Evolutionary conservation across 179 eudicot genomes (phyloP), one percentile per base, ranked within the genome.

Genomic region (Beta lomatogona): DNA sequence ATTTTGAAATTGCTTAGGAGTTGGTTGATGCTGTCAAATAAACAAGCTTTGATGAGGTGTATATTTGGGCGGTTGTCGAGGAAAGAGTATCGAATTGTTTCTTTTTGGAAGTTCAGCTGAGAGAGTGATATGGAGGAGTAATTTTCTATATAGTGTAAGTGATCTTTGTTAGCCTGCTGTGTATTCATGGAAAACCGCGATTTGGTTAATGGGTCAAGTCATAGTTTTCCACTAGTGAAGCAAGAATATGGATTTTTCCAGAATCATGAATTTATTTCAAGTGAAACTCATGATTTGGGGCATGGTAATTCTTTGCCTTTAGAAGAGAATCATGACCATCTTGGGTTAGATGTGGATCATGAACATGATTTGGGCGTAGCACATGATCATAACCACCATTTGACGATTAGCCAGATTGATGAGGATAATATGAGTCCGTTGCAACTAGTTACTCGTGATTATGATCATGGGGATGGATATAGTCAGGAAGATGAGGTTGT

Each of bases 371-470:
- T 81, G 68, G 79, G 79, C 52, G 53, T 81, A 74, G 72, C 76
- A n/a, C 79, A 81, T 78, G 82, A 59, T 9, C 84, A 73, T 25
- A 75, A 61, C 77, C 87, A 85, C 46, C 80, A 75, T 44, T 75
- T 82, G 80, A 82, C 87, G 14, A 82, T 85, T 59, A 82, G 82
- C 76, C 82, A 81, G 77, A 85, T 85, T 74, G 84, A 85, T 69
- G 87, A 85, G 65, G 76, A 81, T 10, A 81, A 78, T 68, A 81
- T 76, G 21, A 55, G 80, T 28, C 82, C 80, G 1, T 66, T 85
- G 57, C 84, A 72, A 60, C 54, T 71, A 18, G 73, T 36, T 61
- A 67, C 77, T 41, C 80, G 76, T 66, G 82, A 82, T 25, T 82
- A 66, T 44, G 78, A 77, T 77, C 84, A 77, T 15, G 82, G 63